Conservation (phyloP, 305 asterid species). For the Fraxinus latifolia region DNA sequence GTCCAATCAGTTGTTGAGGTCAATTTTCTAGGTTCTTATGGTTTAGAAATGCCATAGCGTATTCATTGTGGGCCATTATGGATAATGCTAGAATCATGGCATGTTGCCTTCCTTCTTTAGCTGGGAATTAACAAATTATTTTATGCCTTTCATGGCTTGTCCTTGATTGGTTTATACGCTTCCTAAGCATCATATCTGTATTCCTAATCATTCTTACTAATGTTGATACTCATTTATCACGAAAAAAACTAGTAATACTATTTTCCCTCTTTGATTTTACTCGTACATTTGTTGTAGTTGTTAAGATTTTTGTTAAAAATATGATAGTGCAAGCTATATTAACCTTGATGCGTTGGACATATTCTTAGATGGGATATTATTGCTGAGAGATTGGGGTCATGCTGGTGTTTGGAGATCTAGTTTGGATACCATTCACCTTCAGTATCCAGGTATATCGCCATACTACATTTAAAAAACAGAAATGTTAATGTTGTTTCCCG, state of each 20-base stretch:
- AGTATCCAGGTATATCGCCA: constrained; percentile 78
- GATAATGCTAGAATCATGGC: background rate
- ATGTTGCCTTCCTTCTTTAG: background rate
- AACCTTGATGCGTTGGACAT: constrained; percentile 26
- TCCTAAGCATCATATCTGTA: background rate
- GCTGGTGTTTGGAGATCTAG: constrained; percentile 96
- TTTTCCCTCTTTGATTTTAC: constrained; percentile 1
- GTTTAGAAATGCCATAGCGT: background rate
- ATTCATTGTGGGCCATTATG: background rate
- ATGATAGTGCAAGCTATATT: constrained; percentile 13
- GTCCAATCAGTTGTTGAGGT: background rate
- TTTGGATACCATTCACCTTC: constrained; percentile 94
- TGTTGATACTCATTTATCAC: constrained; percentile 2
- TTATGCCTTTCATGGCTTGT: background rate
- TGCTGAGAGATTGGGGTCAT: constrained; percentile 96
- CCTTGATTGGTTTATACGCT: background rate
- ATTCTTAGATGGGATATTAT: constrained; percentile 91
- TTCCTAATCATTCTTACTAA: background rate
- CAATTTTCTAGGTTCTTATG: background rate
- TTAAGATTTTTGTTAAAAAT: constrained; percentile 20
- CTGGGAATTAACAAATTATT: background rate
- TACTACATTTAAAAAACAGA: background rate
- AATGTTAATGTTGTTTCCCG: background rate
- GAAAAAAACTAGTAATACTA: background rate
- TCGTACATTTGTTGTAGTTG: background rate